Conservation (phyloP, 2,329 filamentous ascomycete genomes). For the Colletotrichum camelliae region DNA sequence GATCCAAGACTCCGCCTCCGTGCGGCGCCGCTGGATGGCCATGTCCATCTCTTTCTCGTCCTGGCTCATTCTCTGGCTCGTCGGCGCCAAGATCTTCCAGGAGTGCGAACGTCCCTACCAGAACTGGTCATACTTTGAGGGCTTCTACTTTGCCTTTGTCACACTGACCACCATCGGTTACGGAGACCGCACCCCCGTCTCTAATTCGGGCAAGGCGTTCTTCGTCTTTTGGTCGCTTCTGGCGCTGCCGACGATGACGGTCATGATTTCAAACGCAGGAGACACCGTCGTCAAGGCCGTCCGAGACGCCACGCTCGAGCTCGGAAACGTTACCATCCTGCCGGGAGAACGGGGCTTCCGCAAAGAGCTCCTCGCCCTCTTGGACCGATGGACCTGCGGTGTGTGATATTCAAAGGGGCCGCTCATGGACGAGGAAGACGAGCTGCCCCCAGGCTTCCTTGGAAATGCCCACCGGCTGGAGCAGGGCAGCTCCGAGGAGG, state of each 20-base stretch:
- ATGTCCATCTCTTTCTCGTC: conserved; percentile 70
- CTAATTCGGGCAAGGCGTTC: conserved; percentile 80
- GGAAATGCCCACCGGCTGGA: conserved; percentile 35
- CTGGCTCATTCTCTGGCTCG: conserved; percentile 79
- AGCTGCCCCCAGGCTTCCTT: conserved; percentile 46
- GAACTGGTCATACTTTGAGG: conserved; percentile 76
- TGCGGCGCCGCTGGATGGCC: conserved; percentile 76
- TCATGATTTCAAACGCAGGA: conserved; percentile 82
- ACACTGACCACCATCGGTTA: conserved; percentile 83
- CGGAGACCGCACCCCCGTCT: conserved; percentile 78
- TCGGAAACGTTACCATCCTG: conserved; percentile 66
- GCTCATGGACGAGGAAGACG: conserved; percentile 36
- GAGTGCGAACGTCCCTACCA: conserved; percentile 58
- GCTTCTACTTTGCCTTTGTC: conserved; percentile 86
- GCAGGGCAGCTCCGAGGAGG: conserved; percentile 18
- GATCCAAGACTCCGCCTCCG: conserved; percentile 71
- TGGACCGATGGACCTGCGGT: conserved; percentile 11
- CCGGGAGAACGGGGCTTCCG: conserved; percentile 59
- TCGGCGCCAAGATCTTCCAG: conserved; percentile 78
- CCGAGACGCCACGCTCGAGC: conserved; percentile 57
- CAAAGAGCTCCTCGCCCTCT: conserved; percentile 48
- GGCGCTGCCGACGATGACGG: conserved; percentile 86
- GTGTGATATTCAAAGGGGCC: neutral
- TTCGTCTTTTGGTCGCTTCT: conserved; percentile 94
- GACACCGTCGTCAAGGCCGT: conserved; percentile 78